phyloP scores from a whole-genome alignment of 495 filamentous ascomycete genomes.

The Sphaerosporella brunnea region DNA sequence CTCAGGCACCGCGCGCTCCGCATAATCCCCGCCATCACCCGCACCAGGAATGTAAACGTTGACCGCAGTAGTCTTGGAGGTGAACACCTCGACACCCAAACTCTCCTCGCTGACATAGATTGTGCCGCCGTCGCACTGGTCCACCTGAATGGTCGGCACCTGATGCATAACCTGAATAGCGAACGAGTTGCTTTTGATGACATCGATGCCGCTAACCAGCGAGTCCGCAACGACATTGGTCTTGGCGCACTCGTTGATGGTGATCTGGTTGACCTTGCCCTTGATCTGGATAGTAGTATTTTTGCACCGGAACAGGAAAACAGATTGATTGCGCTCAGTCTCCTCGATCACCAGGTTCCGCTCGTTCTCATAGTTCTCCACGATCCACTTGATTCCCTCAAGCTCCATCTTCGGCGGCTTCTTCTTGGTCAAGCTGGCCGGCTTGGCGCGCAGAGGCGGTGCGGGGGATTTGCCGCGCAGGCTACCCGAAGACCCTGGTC shows the following conservation, averaged over 20 bases:
- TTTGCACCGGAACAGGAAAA: slow-evolving; percentile 79
- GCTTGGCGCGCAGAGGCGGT: slow-evolving; percentile 82
- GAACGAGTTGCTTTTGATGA: slow-evolving; percentile 85
- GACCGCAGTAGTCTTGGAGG: slow-evolving; percentile 63
- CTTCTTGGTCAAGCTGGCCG: slow-evolving; percentile 80
- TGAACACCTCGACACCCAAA: slow-evolving; percentile 60
- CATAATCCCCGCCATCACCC: slow-evolving; percentile 52
- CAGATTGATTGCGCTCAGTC: slow-evolving; percentile 65
- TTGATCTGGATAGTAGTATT: slow-evolving; percentile 75
- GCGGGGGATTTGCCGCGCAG: slow-evolving; percentile 61
- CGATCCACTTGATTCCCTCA: slow-evolving; percentile 87
- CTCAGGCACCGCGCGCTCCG: slow-evolving; percentile 69
- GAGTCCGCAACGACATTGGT: slow-evolving; percentile 73
- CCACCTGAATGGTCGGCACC: slow-evolving; percentile 71
- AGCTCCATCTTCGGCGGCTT: slow-evolving; percentile 83
- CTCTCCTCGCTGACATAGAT: slow-evolving; percentile 71
- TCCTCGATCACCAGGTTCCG: slow-evolving; percentile 50
- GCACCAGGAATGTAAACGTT: slow-evolving; percentile 61
- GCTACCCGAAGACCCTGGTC: slow-evolving; percentile 33
- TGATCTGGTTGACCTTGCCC: slow-evolving; percentile 88
- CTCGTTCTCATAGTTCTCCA: slow-evolving; percentile 86
- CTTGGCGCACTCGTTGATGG: slow-evolving; percentile 74
- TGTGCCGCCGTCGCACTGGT: slow-evolving; percentile 80
- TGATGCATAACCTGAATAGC: slow-evolving; percentile 71
- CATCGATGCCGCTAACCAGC: slow-evolving; percentile 76